Conservation (phyloP, 2,329 filamentous ascomycete species). For the Claviceps pazoutovae region DNA sequence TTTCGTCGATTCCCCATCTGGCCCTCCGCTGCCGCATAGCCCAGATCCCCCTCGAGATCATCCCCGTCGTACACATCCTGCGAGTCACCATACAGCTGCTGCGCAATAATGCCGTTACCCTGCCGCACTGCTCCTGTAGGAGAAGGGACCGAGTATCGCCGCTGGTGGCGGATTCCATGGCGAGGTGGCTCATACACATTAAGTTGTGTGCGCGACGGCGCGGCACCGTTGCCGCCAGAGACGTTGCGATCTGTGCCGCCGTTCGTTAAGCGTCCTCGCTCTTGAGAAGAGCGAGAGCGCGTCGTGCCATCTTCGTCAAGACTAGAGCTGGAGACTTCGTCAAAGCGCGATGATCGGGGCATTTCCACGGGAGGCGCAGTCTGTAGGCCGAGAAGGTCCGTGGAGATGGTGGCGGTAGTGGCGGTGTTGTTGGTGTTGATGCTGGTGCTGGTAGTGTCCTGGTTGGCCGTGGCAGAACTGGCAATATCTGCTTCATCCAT, state of each 20-base stretch:
- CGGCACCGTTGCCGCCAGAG: conserved; percentile 20
- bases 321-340: conserved; percentile 40
- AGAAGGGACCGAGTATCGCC: conserved; percentile 40
- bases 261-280: conserved; percentile 8
- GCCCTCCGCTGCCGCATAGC: conserved; percentile 85
- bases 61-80: conserved; percentile 53
- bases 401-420: conserved; percentile 15
- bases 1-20: conserved; percentile 85
- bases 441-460: conserved; percentile 4
- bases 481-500: conserved; percentile 81
- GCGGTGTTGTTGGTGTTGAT: conserved; percentile 30
- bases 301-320: conserved; percentile 25
- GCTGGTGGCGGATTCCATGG: conserved; percentile 29
- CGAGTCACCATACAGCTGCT: conserved; percentile 35
- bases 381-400: conserved; percentile 58
- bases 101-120: conserved; percentile 36
- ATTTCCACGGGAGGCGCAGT: conserved; percentile 46
- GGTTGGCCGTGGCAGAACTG: conserved; percentile 19
- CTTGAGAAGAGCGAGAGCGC: conserved; percentile 22
- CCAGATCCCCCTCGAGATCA: conserved; percentile 80
- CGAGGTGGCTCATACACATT: conserved; percentile 32
- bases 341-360: conserved; percentile 60
- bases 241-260: conserved; percentile 8
- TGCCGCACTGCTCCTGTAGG: conserved; percentile 28
- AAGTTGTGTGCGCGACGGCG: conserved; percentile 22